phyloP scores from a whole-genome alignment of 495 filamentous ascomycete species.

The Echria macrotheca region DNA sequence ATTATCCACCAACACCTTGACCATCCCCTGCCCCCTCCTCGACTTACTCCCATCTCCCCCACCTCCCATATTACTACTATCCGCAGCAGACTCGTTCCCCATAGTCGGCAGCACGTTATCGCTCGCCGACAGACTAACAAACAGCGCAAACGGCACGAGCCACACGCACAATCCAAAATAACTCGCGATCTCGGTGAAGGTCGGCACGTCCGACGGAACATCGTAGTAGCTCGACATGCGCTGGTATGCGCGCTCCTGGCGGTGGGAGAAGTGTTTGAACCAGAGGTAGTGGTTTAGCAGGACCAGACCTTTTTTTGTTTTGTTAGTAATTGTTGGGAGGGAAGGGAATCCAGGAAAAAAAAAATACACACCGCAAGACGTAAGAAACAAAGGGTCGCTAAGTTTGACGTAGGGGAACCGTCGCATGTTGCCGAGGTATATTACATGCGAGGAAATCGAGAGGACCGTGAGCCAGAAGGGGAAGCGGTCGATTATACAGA shows the following conservation, averaged over 20 bases:
- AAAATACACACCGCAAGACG: constrained; percentile 61
- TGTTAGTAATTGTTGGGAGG: not conserved
- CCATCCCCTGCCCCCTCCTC: constrained; percentile 71
- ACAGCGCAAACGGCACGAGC: constrained; percentile 92
- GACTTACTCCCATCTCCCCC: constrained; percentile 43
- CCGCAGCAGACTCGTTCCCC: constrained; percentile 41
- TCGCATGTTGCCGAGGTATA: constrained; percentile 86
- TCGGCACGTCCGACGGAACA: constrained; percentile 56
- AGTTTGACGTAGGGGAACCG: constrained; percentile 85
- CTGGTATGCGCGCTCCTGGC: constrained; percentile 43
- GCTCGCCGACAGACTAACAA: constrained; percentile 85
- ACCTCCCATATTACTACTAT: constrained; percentile 19
- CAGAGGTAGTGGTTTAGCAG: constrained; percentile 92
- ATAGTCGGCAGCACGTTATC: constrained; percentile 94
- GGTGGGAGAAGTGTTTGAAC: constrained; percentile 85
- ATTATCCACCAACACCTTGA: constrained; percentile 80
- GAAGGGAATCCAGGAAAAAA: too few relatives aligned
- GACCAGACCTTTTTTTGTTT: constrained; percentile 57
- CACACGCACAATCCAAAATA: constrained; percentile 97
- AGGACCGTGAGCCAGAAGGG: constrained; percentile 67
- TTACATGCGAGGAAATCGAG: constrained; percentile 72
- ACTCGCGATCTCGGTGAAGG: constrained; percentile 90
- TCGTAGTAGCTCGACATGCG: constrained; percentile 52
- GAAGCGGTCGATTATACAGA: constrained; percentile 78
- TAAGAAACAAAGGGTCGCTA: constrained; percentile 79